Evolutionary conservation across 2,329 filamentous ascomycete genomes (phyloP).

Genomic region (Pseudogymnoascus sp.): DNA sequence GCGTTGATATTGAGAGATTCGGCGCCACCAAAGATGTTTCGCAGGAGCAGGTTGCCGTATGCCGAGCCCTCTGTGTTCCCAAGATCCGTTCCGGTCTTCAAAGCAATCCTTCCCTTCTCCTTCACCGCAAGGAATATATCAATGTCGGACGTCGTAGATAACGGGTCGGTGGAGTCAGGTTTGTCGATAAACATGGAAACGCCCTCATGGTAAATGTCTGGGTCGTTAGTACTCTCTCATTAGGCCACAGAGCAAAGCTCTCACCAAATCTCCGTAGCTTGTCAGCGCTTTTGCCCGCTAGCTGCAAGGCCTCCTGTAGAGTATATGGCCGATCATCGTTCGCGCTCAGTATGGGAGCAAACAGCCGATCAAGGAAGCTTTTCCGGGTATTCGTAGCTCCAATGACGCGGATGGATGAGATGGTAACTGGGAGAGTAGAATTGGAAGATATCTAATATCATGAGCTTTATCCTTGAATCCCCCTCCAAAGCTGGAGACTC

Average conservation of each 20-base stretch:
- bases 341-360: conserved; percentile 66
- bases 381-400: conserved; percentile 76
- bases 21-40: conserved; percentile 90
- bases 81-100: conserved; percentile 91
- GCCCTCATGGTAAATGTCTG: conserved; percentile 79
- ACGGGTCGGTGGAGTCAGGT: conserved; percentile 58
- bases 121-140: conserved; percentile 69
- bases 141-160: conserved; percentile 66
- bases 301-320: conserved; percentile 66
- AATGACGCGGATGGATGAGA: conserved; percentile 76
- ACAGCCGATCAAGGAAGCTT: conserved; percentile 72
- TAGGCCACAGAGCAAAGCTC: conserved; percentile 15
- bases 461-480: not conserved
- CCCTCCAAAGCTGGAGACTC: conserved; percentile 20
- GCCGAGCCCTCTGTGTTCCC: conserved; percentile 92
- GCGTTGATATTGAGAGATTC: conserved; percentile 84
- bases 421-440: conserved; percentile 75
- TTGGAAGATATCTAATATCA: conserved; percentile 62
- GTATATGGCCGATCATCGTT: conserved; percentile 63
- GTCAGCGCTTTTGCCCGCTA: conserved; percentile 60
- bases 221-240: conserved; percentile 15
- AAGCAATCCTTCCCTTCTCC: conserved; percentile 73
- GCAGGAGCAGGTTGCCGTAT: conserved; percentile 76
- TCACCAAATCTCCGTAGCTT: conserved; percentile 76
- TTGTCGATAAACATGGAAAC: conserved; percentile 77